Base-by-base conservation (phyloP, 148 eudicot species). In the Fallopia convolvulus region DNA sequence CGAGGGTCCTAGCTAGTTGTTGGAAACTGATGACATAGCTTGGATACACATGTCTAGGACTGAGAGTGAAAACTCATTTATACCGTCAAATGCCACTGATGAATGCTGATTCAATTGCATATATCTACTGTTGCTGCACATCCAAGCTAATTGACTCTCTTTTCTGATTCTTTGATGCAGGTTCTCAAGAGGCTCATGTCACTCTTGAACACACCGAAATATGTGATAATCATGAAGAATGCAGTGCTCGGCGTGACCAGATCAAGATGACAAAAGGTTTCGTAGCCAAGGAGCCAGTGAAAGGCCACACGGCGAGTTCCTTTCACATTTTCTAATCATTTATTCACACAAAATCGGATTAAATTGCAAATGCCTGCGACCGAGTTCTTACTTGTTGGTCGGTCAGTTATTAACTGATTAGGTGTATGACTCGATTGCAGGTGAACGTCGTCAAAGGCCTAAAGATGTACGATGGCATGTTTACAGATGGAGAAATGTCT, bases 211-310 rank as follows among this genome's bases (percentile, higher is more conserved):
- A 81, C 79, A 73, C 76, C 53, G 85, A 88, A 20, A 81, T 96
- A 66, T 96, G 99, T 80, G 87, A 92, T 30, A 89, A 88, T 81
- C 99, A 93, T 83, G 93, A 93, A 74, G 84, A 84, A 71, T 96
- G 97, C 74, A 85, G 86, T 73, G 82, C 80, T 52, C 94, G 98
- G 9, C 88, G 86, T 70, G 90, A 87, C 78, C 88, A 87, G 76
- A 91, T 96, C 83, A 91, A 90, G 86, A 83, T 93, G 86, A 93
- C 93, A 80, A 96, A 96, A 90, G 99, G 99, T 77, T 96, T 93
- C 85, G 85, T 85, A 76, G 97, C 99, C 68, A 93, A 93, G 93
- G 99, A 96, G 88, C 94, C 90, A 80, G 89, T 93, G 82, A 92
- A 87, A 93, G 97, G 97, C 82, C 98, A 86, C 83, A 93, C 87